Evolutionary conservation across 805 yeast genomes (phyloP).

Genomic region (Candida tibetensis): DNA sequence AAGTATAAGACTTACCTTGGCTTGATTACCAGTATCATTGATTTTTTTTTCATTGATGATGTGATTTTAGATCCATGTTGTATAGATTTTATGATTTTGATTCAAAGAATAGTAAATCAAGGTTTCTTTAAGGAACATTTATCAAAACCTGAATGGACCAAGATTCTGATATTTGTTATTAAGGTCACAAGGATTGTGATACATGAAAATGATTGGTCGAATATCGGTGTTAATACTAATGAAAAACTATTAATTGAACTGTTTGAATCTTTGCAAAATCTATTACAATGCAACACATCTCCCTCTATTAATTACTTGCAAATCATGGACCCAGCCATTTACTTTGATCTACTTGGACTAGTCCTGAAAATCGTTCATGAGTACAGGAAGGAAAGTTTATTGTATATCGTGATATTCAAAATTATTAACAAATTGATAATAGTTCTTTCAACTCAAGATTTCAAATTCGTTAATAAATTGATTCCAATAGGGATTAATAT

Average conservation of each 20-base stretch:
- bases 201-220: constrained; percentile 4
- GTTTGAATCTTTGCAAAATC: constrained; percentile 14
- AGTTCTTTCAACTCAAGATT: constrained; percentile 40
- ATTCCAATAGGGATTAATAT: constrained; percentile 38
- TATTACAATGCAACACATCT: constrained; percentile 22
- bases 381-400: constrained; percentile 23
- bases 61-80: constrained; percentile 19
- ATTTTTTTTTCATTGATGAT: constrained; percentile 15
- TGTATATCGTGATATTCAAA: constrained; percentile 28
- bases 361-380: constrained; percentile 14
- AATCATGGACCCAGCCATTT: constrained; percentile 13
- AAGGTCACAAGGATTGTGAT: constrained; percentile 15
- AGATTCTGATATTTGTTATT: constrained; percentile 21
- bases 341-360: constrained; percentile 18
- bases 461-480: constrained; percentile 34
- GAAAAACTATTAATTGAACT: constrained; percentile 23
- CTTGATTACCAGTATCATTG: constrained; percentile 16
- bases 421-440: constrained; percentile 47
- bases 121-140: constrained; percentile 33
- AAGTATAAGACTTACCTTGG: constrained; percentile 22
- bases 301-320: constrained; percentile 19
- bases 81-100: constrained; percentile 22
- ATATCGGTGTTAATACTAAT: constrained; percentile 6
- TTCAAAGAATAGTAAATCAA: constrained; percentile 20
- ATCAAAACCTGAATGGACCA: constrained; percentile 25